Conservation (phyloP, 2,329 filamentous ascomycete species). For the Pseudocercospora eumusae region DNA sequence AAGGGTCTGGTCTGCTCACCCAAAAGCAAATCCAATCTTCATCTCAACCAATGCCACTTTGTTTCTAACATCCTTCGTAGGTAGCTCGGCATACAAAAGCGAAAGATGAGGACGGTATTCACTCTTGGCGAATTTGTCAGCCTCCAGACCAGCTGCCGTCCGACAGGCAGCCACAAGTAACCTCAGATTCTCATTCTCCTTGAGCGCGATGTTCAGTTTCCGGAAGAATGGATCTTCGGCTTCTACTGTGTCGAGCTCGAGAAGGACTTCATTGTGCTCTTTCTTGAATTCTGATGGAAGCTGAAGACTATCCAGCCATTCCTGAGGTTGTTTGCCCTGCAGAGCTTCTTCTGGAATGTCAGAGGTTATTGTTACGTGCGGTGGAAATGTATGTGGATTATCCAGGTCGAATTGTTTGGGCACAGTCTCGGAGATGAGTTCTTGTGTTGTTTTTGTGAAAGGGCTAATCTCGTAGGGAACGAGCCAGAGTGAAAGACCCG, state of each 20-base stretch:
- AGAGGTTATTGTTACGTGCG: slow-evolving; percentile 30
- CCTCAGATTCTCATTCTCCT: slow-evolving; percentile 24
- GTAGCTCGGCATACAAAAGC: slow-evolving; percentile 28
- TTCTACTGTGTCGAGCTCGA: slow-evolving; percentile 29
- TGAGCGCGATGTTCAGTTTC: slow-evolving; percentile 30
- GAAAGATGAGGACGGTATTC: slow-evolving; percentile 31
- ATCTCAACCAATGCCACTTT: slow-evolving; percentile 32
- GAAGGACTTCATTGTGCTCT: slow-evolving; percentile 29
- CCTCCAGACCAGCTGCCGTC: slow-evolving; percentile 17
- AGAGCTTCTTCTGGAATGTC: slow-evolving; percentile 18
- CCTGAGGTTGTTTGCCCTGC: slow-evolving; percentile 25
- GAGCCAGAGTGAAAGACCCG: slow-evolving; percentile 31
- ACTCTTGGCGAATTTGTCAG: slow-evolving; percentile 18
- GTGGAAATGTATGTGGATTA: slow-evolving; percentile 23
- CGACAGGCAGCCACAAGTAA: slow-evolving; percentile 22
- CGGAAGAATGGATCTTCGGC: slow-evolving; percentile 30
- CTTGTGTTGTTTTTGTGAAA: slow-evolving; percentile 31
- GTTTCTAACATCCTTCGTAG: slow-evolving; percentile 27
- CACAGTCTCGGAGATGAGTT: slow-evolving; percentile 32
- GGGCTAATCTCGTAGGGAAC: slow-evolving; percentile 24
- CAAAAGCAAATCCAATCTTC: slow-evolving; percentile 33
- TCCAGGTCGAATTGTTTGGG: slow-evolving; percentile 26
- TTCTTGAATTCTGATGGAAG: slow-evolving; percentile 20
- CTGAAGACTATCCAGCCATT: slow-evolving; percentile 26
- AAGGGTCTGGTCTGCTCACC: not conserved